phyloP scores from a whole-genome alignment of 1,284 basidiomycete genomes.

The Ceratobasidium sp. region DNA sequence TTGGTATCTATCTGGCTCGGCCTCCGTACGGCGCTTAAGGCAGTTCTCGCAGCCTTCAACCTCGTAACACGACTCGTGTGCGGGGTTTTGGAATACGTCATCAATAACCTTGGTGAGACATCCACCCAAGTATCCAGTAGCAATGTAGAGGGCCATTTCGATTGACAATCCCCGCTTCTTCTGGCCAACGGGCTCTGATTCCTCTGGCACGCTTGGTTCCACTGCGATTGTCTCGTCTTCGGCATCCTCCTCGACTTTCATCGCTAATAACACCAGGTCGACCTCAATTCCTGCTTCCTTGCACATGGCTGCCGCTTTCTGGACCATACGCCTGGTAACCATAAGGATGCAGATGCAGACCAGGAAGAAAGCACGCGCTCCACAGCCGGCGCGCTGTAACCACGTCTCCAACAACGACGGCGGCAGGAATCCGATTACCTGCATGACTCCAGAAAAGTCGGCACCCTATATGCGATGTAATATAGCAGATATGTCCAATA shows the following conservation, averaged over 20 bases:
- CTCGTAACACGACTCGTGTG: not conserved
- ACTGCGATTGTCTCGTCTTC: not conserved
- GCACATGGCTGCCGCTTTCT: not conserved
- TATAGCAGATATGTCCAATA: not conserved
- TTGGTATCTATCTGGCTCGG: not conserved
- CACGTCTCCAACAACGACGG: not conserved
- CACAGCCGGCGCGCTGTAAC: not conserved
- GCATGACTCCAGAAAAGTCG: not conserved
- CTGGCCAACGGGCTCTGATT: no score
- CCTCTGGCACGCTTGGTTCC: no score
- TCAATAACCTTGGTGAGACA: constrained; percentile 4
- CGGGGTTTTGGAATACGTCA: not conserved
- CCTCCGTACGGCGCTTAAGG: not conserved
- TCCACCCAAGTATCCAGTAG: not conserved
- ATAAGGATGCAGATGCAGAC: not conserved
- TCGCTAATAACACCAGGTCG: not conserved
- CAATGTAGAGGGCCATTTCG: constrained; percentile 14
- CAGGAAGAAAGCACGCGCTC: not conserved
- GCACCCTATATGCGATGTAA: constrained; percentile 9
- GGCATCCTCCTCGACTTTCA: not conserved
- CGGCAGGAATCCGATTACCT: not conserved
- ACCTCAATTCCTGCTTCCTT: not conserved
- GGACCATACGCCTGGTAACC: not conserved
- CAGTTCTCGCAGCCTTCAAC: not conserved
- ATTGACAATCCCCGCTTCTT: not conserved